Evolutionary conservation across 192 early-diverging fungal genomes (phyloP).

Genomic region (Radiomyces spectabilis): DNA sequence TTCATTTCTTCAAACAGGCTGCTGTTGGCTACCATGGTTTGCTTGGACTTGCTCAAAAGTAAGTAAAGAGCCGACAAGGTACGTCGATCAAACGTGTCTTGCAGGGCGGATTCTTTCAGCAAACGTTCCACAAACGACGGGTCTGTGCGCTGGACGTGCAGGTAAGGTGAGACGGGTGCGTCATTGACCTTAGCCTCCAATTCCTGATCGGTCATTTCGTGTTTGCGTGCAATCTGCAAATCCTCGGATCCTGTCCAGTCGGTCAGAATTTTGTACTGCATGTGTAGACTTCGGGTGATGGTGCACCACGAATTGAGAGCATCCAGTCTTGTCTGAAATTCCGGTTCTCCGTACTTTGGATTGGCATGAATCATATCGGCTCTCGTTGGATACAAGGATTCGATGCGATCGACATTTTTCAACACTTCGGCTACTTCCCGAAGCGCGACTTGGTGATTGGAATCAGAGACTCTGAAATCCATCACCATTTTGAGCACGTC

Average conservation of each 20-base stretch:
- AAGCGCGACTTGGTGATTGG: conserved; percentile 31
- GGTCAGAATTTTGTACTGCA: conserved; percentile 67
- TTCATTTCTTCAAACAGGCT: conserved; percentile 59
- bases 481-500: conserved; percentile 52
- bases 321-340: conserved; percentile 63
- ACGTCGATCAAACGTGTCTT: conserved; percentile 67
- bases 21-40: conserved; percentile 63
- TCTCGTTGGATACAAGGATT: conserved; percentile 69
- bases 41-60: conserved; percentile 57
- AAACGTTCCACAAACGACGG: conserved; percentile 80
- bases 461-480: conserved; percentile 41
- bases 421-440: conserved; percentile 61
- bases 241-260: conserved; percentile 78
- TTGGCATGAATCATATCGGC: conserved; percentile 53
- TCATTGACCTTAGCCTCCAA: not conserved
- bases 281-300: conserved; percentile 59
- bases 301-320: conserved; percentile 75
- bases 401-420: conserved; percentile 66
- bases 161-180: not conserved
- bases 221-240: conserved; percentile 43
- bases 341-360: conserved; percentile 59
- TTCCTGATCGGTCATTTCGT: not conserved
- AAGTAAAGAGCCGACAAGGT: conserved; percentile 55
- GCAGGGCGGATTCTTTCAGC: conserved; percentile 74
- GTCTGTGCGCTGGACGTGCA: conserved; percentile 33